Base-by-base conservation (phyloP, 495 filamentous ascomycete genomes). In the Lophiostoma macrostomum region DNA sequence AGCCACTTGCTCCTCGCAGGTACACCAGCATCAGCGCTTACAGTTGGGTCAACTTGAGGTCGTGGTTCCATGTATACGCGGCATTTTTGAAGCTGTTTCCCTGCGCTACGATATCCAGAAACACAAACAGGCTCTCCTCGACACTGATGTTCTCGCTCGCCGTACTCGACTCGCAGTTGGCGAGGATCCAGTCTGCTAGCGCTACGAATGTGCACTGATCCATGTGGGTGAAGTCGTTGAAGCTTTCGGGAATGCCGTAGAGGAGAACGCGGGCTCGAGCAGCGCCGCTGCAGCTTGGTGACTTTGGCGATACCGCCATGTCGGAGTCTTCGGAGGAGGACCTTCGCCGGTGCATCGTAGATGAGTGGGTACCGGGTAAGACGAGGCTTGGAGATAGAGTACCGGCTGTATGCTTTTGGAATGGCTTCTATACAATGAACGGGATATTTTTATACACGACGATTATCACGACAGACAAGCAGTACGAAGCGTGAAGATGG, bases 221-320 rank as follows among this genome's bases (percentile, higher is more conserved):
- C 59, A 63, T 63, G 37, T 57, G 59, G 30, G 41, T 48, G 49
- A 53, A 63, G 34, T 58, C 59, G 19, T 58, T 39, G 54, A 63
- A 63, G 34, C 54, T 41, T 31, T 58, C 32, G 19, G 59, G 59
- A 14, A 63, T 35, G 36, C 43, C 59, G 29, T 63, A 54, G 27
- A 63, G 53, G 31, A 63, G 37, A 7, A 19, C 41, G 5, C 34
- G 16, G 6, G 56, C 56, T 34, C 50, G 31, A 10, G 41, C 22
- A 2, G 56, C 42, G 34, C 56, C 56, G 19, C n/a, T n/a, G n/a
- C n/a, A n/a, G n/a, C n/a, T n/a, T n/a, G 47, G 2, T 5, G 23
- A 7, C 13, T 34, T 32, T 23, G 38, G 52, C 8, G n/a, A n/a
- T n/a, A 58, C 31, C 0, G 47, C 53, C 53, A 56, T 58, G 20